Percentiles rank a stretch among this genome's conserved stretches.
These are phyloP conservation scores for Henningerozyma blattae DNA, from an alignment of 805 yeast species.

Conservation along the genomic window DNA sequence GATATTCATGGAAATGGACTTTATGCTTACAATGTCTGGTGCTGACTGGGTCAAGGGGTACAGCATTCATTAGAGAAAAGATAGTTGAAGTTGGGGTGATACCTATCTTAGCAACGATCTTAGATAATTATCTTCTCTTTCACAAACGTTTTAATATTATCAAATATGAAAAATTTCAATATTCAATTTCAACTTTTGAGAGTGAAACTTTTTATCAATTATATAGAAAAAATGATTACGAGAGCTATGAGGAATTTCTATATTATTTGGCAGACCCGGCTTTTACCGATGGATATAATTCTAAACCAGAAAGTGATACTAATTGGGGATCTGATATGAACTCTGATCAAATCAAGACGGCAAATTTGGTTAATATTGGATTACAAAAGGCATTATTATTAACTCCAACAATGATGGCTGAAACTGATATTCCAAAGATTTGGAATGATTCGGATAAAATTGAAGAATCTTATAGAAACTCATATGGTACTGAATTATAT, in stretches of 20 bases:
- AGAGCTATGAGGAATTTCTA: too few species aligned
- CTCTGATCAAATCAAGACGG: neutral
- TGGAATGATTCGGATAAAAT: neutral
- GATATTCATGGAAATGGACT: conserved; percentile 91
- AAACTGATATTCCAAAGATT: neutral
- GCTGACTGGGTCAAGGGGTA: conserved; percentile 84
- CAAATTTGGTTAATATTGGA: neutral
- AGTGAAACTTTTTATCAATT: too few species aligned
- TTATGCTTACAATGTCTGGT: conserved; percentile 87
- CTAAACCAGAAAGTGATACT: neutral
- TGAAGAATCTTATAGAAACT: neutral
- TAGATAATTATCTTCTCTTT: conserved; percentile 64
- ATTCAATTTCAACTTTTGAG: neutral
- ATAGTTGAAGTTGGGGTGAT: conserved; percentile 87
- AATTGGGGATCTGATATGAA: neutral
- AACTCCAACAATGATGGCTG: neutral
- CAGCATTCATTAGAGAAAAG: conserved; percentile 71
- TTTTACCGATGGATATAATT: neutral
- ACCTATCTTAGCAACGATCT: conserved; percentile 81
- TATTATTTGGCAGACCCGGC: too few species aligned
- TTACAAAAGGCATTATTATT: too few species aligned
- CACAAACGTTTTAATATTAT: conserved; percentile 25
- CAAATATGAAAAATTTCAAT: conserved; percentile 5
- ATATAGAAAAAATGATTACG: neutral
- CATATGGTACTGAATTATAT: too few species aligned